Conservation (phyloP, 345 rosid genomes). For the Turnera subulata region DNA sequence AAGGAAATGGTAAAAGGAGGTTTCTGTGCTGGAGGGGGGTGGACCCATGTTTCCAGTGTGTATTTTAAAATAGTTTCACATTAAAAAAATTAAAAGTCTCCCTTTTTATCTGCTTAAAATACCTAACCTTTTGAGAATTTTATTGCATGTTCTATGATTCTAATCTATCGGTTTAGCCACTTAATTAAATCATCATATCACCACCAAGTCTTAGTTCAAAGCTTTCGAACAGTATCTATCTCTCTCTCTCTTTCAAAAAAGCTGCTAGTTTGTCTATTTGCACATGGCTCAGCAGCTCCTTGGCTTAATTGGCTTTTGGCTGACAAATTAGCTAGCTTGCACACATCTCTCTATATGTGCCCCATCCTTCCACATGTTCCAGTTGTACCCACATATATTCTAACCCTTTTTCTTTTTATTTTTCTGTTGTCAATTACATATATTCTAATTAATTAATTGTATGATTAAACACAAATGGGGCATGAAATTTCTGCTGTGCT, state of each 20-base stretch:
- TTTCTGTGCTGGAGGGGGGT: background rate
- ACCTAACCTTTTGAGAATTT: constrained; percentile 22
- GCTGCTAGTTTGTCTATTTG: constrained; percentile 2
- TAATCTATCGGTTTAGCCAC: background rate
- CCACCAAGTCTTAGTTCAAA: constrained; percentile 13
- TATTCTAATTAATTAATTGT: no score
- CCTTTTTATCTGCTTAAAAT: constrained; percentile 21
- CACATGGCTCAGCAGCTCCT: background rate
- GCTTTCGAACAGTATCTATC: constrained; percentile 4
- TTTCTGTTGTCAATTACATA: no score
- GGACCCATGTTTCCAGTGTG: background rate
- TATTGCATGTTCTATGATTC: constrained; percentile 3
- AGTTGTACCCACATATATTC: no score
- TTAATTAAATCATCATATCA: background rate
- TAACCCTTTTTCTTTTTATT: no score
- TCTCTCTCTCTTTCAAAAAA: constrained; percentile 4
- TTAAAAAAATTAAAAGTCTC: background rate
- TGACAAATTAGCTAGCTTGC: no score
- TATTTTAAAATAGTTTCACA: background rate
- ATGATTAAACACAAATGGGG: no score
- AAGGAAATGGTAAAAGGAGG: constrained; percentile 16
- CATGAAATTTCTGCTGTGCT: background rate
- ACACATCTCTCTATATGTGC: no score
- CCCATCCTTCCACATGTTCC: no score
- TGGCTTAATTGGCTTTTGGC: background rate